A percentile compares a stretch with the other conserved stretches of the same genome.
These are phyloP conservation scores for Bipolaris cookei DNA, from an alignment of 2,329 filamentous ascomycete genomes.

Conservation along the genomic window DNA sequence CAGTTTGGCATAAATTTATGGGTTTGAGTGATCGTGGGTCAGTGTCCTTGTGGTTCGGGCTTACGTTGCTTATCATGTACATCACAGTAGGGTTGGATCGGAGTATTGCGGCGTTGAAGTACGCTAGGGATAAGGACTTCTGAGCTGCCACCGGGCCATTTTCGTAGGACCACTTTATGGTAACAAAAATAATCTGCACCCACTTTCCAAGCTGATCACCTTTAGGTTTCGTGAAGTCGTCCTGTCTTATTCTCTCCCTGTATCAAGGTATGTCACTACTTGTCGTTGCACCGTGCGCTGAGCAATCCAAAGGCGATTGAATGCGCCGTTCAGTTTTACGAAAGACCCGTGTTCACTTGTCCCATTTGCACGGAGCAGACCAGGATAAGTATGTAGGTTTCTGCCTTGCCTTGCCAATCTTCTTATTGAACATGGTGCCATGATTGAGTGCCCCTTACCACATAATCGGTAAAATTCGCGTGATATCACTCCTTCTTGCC, in stretches of 20 bases:
- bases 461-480: background rate
- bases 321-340: background rate
- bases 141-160: conserved; percentile 8
- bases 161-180: conserved; percentile 21
- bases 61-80: conserved; percentile 19
- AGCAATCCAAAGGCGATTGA: conserved; percentile 12
- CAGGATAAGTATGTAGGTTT: conserved; percentile 8
- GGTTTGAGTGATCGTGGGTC: conserved; percentile 9
- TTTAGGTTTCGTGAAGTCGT: conserved; percentile 26
- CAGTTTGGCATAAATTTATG: conserved; percentile 6
- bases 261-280: conserved; percentile 20
- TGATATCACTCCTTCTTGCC: background rate
- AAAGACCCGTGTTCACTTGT: background rate
- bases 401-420: background rate
- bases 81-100: conserved; percentile 18
- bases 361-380: background rate
- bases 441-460: background rate
- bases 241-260: conserved; percentile 1
- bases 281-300: conserved; percentile 13
- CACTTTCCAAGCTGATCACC: conserved; percentile 31
- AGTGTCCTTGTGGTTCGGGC: conserved; percentile 2
- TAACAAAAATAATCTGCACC: conserved; percentile 33
- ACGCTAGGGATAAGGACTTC: conserved; percentile 6
- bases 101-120: conserved; percentile 16
- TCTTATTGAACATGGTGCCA: background rate